These are phyloP conservation scores for Pugionium cornutum DNA, from an alignment of 345 rosid genomes.

Conservation along the genomic window DNA sequence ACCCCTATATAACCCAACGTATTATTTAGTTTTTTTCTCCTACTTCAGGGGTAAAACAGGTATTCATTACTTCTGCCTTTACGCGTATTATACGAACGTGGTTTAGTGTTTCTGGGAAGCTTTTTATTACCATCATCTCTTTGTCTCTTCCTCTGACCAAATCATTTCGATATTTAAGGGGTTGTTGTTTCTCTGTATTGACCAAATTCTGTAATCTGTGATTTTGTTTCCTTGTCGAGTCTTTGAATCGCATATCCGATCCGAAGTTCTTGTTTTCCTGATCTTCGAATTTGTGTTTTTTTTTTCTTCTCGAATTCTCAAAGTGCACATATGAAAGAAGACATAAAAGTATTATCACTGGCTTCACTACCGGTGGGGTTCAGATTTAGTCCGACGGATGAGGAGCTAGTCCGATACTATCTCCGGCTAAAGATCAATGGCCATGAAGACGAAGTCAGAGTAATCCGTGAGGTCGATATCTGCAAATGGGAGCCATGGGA, in stretches of 20 bases:
- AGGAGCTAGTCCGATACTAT: slow-evolving; percentile 67
- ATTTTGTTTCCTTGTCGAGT: not conserved
- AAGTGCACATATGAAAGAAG: slow-evolving; percentile 10
- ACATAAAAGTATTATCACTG: slow-evolving; percentile 52
- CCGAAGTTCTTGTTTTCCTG: not conserved
- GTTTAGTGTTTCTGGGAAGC: too few relatives aligned
- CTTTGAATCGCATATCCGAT: slow-evolving; percentile 36
- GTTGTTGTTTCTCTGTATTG: not conserved
- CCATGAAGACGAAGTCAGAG: slow-evolving; percentile 48
- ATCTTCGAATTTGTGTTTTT: not conserved
- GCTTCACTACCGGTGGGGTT: slow-evolving; percentile 78
- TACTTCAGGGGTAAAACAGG: too few relatives aligned
- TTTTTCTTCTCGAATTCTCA: slow-evolving; percentile 1
- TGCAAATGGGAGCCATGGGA: slow-evolving; percentile 97
- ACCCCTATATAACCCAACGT: too few relatives aligned
- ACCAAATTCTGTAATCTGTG: slow-evolving; percentile 27
- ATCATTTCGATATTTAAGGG: slow-evolving; percentile 23
- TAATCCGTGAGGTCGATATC: slow-evolving; percentile 77
- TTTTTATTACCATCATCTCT: not conserved
- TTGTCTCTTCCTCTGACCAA: slow-evolving; percentile 17
- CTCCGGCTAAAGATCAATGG: slow-evolving; percentile 79
- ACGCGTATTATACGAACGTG: too few relatives aligned
- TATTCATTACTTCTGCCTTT: not conserved
- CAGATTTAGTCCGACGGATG: slow-evolving; percentile 93
- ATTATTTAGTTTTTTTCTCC: too few relatives aligned